phyloP scores from a whole-genome alignment of 495 filamentous ascomycete genomes.

The Glutinoglossum americanum region DNA sequence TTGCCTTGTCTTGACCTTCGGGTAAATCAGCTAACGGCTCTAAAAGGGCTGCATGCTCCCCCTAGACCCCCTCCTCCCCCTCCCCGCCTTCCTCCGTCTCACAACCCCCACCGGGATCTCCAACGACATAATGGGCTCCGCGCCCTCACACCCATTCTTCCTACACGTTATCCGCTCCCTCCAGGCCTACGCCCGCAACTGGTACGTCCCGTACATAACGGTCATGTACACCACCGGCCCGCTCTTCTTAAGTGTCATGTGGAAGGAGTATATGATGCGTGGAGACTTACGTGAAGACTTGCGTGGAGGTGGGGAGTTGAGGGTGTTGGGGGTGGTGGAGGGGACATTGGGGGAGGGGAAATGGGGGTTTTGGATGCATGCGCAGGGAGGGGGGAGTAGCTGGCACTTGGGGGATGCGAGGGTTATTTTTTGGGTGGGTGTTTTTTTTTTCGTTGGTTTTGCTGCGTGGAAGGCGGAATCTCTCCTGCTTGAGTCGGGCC shows the following conservation, averaged over 20 bases:
- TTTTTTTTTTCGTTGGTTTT: too few species aligned
- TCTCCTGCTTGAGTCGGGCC: too few species aligned
- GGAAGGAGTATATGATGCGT: not conserved
- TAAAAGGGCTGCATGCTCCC: not conserved
- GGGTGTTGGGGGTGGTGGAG: not conserved
- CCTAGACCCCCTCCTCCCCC: not conserved
- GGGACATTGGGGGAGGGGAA: not conserved
- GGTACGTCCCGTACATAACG: not conserved
- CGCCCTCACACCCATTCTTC: not conserved
- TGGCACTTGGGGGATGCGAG: not conserved
- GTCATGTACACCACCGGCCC: conserved; percentile 1
- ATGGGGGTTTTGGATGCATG: not conserved
- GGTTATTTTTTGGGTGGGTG: not conserved
- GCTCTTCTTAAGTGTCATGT: conserved; percentile 2
- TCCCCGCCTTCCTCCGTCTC: not conserved
- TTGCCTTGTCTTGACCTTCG: too few species aligned
- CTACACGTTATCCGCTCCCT: not conserved
- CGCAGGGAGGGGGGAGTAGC: not conserved
- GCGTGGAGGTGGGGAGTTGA: not conserved
- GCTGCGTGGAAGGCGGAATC: too few species aligned
- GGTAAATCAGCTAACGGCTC: too few species aligned
- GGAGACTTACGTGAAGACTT: too few species aligned
- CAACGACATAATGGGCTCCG: conserved; percentile 2
- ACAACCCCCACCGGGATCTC: not conserved
- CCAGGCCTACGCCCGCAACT: not conserved